These are phyloP conservation scores for Boletus vermiculosoides DNA, from an alignment of 768 basidiomycete species.

Conservation along the genomic window DNA sequence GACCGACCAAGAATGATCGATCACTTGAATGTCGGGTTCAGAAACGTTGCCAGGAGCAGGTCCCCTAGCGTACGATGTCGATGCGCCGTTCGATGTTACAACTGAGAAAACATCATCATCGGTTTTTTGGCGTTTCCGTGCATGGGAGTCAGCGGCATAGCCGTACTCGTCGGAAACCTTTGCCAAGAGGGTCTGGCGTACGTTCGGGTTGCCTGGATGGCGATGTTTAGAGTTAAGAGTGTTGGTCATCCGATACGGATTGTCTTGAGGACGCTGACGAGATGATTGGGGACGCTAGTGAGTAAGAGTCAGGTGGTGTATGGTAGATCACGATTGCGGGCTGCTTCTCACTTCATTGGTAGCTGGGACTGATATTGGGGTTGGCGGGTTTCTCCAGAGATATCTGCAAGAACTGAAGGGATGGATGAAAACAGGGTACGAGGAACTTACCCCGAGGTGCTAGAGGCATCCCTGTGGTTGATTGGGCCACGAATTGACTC, in stretches of 20 bases:
- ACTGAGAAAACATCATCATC: constrained; percentile 1
- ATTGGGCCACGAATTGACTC: constrained; percentile 10
- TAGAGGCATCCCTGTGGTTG: constrained; percentile 34
- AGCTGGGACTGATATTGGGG: constrained; percentile 21
- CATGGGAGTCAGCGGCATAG: neutral
- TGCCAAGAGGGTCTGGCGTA: constrained; percentile 20
- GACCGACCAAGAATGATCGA: constrained; percentile 1
- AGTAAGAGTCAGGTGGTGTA: constrained; percentile 5
- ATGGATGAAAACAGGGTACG: neutral
- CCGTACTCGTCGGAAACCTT: neutral
- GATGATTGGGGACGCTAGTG: constrained; percentile 7
- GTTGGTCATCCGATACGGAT: constrained; percentile 11
- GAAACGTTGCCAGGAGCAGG: neutral
- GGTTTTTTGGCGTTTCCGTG: constrained; percentile 25
- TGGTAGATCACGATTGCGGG: neutral
- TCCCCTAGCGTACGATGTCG: constrained; percentile 1
- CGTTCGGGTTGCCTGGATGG: constrained; percentile 26
- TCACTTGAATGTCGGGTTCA: constrained; percentile 26
- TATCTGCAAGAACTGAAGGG: constrained; percentile 7
- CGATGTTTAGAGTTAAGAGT: neutral
- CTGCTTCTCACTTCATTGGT: constrained; percentile 13
- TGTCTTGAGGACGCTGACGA: constrained; percentile 8
- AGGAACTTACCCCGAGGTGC: constrained; percentile 17
- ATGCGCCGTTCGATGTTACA: neutral
- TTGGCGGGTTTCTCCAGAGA: constrained; percentile 23